Evolutionary conservation across 1,139 yeast species (phyloP), one percentile per base, ranked within the genome.

Genomic region (Arxiozyma slooffiae): DNA sequence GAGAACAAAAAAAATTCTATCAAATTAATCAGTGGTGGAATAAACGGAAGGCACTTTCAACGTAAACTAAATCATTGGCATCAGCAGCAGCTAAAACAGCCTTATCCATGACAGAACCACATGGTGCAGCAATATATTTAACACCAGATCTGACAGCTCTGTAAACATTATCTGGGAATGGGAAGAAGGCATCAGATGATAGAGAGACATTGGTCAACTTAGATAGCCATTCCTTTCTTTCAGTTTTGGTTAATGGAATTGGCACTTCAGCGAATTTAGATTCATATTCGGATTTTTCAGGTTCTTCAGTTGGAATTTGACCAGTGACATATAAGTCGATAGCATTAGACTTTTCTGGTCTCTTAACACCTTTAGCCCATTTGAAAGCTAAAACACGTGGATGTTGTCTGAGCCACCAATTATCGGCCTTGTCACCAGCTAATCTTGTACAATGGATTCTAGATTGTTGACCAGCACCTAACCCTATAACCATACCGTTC

Each of bases 371-470:
- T 76, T 89, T 88, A 60, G 96, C 95, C 97, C 97, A 92, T 75
- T 92, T 80, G 80, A 92, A 85, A 26, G 76, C 95, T 53, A 90
- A 75, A 22, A 92, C 98, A 68, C 77, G 81, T 62, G 98, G 97
- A 71, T 92, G 97, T 71, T 92, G 97, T 77, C 98, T 85, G 66
- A 92, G 79, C 98, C 98, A 92, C 97, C 97, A 92, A 79, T 89
- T 89, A 72, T 92, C 97, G 57, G 97, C 97, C 78, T 92, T 92
- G 67, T 92, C 98, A 69, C 98, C 98, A 50, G 98, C 98, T 63
- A 92, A 80, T 75, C 98, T 84, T 51, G 98, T 92, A 77, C 98
- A 92, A 77, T 92, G 98, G 66, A 92, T 92, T 76, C 98, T 85
- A 49, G 97, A 88, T 76, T 92, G 98, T 77, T 92, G 98, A 61